These are phyloP conservation scores for Vicia villosa DNA, from an alignment of 306 rosid genomes.

Conservation along the genomic window DNA sequence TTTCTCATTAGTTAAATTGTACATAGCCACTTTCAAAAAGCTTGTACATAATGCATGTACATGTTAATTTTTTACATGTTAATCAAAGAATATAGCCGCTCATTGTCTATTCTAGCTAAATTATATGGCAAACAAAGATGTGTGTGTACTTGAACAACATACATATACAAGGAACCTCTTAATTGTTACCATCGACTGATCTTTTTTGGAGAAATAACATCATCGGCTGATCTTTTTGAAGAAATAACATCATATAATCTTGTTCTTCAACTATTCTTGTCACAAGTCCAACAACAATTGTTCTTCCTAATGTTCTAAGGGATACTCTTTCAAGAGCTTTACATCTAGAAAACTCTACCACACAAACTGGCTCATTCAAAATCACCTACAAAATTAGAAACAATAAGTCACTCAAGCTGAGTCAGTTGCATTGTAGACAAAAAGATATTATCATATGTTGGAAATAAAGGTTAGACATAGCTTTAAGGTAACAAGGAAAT, in stretches of 20 bases:
- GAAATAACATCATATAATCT: conserved; percentile 30
- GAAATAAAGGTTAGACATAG: background rate
- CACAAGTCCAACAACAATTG: conserved; percentile 80
- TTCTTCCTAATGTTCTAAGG: conserved; percentile 80
- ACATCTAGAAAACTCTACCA: conserved; percentile 64
- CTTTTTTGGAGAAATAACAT: no score
- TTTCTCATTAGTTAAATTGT: no score
- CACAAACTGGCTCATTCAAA: conserved; percentile 77
- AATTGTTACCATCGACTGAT: no score
- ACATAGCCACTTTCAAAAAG: no score
- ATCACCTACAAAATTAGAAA: conserved; percentile 57
- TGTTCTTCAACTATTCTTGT: conserved; percentile 63
- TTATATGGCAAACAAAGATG: conserved; percentile 17
- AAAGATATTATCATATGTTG: background rate
- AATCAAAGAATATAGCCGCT: no score
- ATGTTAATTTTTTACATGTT: no score
- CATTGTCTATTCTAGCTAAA: conserved; percentile 21
- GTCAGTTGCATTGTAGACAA: background rate
- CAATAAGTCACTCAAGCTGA: background rate
- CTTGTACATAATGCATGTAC: no score
- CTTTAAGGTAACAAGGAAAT: background rate
- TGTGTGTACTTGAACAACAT: background rate
- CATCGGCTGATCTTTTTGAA: background rate
- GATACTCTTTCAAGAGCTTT: conserved; percentile 87
- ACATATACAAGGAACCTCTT: conserved; percentile 25